Conservation (phyloP, 78 protist genomes). For the Monocercomonoides exilis region DNA sequence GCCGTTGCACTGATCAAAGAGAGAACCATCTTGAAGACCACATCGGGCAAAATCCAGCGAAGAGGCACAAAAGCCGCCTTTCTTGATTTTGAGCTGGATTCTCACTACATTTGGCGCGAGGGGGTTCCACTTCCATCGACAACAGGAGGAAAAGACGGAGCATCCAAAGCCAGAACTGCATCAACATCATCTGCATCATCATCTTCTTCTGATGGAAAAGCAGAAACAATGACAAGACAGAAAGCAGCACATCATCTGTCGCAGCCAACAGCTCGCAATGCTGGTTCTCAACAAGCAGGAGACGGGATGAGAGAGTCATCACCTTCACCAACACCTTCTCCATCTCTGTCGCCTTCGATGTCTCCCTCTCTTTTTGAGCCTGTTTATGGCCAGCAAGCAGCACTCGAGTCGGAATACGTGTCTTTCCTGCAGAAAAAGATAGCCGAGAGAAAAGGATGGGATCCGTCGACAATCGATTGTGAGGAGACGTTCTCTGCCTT, state of each 20-base stretch:
- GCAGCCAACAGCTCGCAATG: neutral
- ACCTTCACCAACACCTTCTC: neutral
- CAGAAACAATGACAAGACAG: too few relatives aligned
- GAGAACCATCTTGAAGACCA: conserved; percentile 3
- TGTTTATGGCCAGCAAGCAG: neutral
- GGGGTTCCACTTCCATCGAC: neutral
- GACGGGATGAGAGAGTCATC: too few relatives aligned
- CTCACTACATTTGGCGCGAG: neutral
- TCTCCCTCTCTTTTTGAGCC: neutral
- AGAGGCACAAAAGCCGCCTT: neutral
- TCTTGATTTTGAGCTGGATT: neutral
- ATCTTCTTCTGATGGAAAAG: neutral
- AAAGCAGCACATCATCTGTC: too few relatives aligned
- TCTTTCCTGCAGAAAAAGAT: neutral
- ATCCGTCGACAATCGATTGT: neutral
- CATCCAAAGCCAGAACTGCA: too few relatives aligned
- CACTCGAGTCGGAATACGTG: neutral
- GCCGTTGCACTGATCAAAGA: neutral
- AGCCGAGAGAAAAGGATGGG: neutral
- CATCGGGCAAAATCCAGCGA: conserved; percentile 6
- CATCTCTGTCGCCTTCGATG: neutral
- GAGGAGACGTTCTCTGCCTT: neutral
- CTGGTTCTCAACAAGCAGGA: too few relatives aligned
- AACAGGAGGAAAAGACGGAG: too few relatives aligned
- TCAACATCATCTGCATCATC: neutral